Evolutionary conservation across 2,329 filamentous ascomycete genomes (phyloP).

Genomic region (Verticillium zaregamsianum): DNA sequence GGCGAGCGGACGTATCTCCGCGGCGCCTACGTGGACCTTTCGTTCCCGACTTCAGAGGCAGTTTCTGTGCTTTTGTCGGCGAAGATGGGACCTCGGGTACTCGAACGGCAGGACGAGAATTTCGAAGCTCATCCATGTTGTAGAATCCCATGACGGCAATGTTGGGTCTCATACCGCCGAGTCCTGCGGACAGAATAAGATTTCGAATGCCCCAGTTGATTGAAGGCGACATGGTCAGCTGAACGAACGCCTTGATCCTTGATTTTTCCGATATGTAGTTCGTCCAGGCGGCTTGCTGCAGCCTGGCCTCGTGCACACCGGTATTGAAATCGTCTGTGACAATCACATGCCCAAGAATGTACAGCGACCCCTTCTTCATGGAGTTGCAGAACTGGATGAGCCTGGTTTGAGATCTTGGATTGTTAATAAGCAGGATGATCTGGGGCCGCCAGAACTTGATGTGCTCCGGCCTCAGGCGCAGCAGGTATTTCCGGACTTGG

Average conservation of each 20-base stretch:
- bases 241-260: conserved; percentile 84
- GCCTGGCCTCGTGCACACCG: conserved; percentile 74
- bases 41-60: conserved; percentile 11
- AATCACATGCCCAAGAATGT: conserved; percentile 83
- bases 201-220: conserved; percentile 85
- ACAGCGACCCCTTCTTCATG: conserved; percentile 80
- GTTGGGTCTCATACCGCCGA: conserved; percentile 86
- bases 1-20: conserved; percentile 50
- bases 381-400: conserved; percentile 91
- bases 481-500: conserved; percentile 81
- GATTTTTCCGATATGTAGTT: conserved; percentile 80
- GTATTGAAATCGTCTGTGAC: conserved; percentile 77
- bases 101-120: conserved; percentile 50
- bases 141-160: conserved; percentile 79
- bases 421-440: conserved; percentile 78
- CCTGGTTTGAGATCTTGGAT: conserved; percentile 75
- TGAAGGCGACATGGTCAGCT: conserved; percentile 76
- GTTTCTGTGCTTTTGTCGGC: conserved; percentile 20
- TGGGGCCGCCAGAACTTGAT: conserved; percentile 94
- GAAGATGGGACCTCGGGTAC: conserved; percentile 46
- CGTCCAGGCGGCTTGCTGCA: conserved; percentile 78
- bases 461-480: conserved; percentile 80
- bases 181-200: conserved; percentile 72
- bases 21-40: conserved; percentile 34
- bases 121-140: conserved; percentile 72